phyloP scores from a whole-genome alignment of 2,329 filamentous ascomycete species.

The Ophiostoma himal-ulmi region DNA sequence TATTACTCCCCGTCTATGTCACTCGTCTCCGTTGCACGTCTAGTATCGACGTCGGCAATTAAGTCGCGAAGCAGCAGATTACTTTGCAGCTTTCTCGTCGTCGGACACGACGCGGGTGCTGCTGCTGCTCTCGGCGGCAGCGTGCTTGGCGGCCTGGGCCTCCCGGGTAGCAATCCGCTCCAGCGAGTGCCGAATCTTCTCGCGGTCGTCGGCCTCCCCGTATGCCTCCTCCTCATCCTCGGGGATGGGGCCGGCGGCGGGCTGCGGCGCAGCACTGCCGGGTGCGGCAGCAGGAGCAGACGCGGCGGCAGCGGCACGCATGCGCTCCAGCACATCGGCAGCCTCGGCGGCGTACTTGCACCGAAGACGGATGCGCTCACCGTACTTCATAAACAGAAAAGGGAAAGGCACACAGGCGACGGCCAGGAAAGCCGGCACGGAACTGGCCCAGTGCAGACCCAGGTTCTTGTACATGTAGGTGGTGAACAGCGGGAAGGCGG shows the following conservation, averaged over 20 bases:
- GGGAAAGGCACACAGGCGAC: slow-evolving; percentile 67
- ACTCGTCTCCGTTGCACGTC: not conserved
- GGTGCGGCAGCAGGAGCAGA: slow-evolving; percentile 25
- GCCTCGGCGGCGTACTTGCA: slow-evolving; percentile 67
- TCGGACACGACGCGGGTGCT: not conserved
- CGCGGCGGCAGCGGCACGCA: slow-evolving; percentile 33
- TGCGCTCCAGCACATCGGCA: slow-evolving; percentile 51
- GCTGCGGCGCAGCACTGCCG: slow-evolving; percentile 29
- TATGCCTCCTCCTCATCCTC: slow-evolving; percentile 22
- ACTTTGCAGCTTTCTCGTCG: not conserved
- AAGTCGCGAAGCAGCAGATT: not conserved
- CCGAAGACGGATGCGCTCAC: slow-evolving; percentile 53
- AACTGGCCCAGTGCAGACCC: slow-evolving; percentile 70
- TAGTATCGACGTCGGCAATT: not conserved
- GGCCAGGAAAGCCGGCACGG: slow-evolving; percentile 67
- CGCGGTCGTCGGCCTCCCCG: slow-evolving; percentile 18
- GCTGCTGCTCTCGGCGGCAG: not conserved
- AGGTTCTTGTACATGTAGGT: slow-evolving; percentile 51
- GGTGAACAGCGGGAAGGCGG: slow-evolving; percentile 69
- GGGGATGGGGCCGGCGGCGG: slow-evolving; percentile 24
- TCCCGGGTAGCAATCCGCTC: slow-evolving; percentile 15
- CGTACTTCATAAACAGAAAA: slow-evolving; percentile 71
- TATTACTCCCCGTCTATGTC: slow-evolving; percentile 1
- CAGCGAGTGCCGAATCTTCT: slow-evolving; percentile 7
- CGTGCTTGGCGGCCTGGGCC: slow-evolving; percentile 4